Base-by-base conservation (phyloP, 129 eudicot genomes). In the Calendula officinalis region DNA sequence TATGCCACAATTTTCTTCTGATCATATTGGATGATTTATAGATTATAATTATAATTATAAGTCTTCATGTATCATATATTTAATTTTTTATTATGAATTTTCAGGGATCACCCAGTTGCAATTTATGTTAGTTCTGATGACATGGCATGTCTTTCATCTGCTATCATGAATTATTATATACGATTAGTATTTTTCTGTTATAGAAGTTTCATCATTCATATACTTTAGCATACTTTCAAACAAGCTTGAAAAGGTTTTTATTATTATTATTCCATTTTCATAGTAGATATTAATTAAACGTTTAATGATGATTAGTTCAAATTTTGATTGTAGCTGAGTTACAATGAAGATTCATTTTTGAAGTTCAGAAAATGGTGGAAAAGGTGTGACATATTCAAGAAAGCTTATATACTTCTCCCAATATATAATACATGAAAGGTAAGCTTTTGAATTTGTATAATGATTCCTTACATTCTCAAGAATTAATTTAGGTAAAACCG, bases 331-430 rank as follows among this genome's bases (percentile, higher is more conserved):
- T 66, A 82, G 88, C 81, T 71, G 85, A 76, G 41, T 65, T 82
- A 83, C 64, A 65, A 64, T 47, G 89, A 74, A 82, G 71, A 82
- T 51, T 81, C 77, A 35, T 94, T 88, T 77, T 52, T 14, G n/a
- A 94, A 83, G 78, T 80, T 94, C 78, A 73, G 97, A 69, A 81
- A 92, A 78, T 94, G 99, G 99, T 94, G 99, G 99, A 94, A 80
- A 76, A 92, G 92, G 61, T 87, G 88, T 40, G 71, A 69, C 66
- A 64, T 94, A 75, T 83, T 88, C 74, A 86, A 88, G 74, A 94
- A 88, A 79, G 80, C 97, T 11, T 94, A 88, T 68, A 77, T 94
- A 70, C 67, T 94, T 75, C 85, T 94, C 41, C 99, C 99, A 0
- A 67, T 94, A 63, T n/a, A n/a, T n/a, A n/a, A n/a, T n/a, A n/a